Evolutionary conservation across 495 filamentous ascomycete genomes (phyloP), one percentile per base, ranked within the genome.

Genomic region (Parathielavia hyrcaniae): DNA sequence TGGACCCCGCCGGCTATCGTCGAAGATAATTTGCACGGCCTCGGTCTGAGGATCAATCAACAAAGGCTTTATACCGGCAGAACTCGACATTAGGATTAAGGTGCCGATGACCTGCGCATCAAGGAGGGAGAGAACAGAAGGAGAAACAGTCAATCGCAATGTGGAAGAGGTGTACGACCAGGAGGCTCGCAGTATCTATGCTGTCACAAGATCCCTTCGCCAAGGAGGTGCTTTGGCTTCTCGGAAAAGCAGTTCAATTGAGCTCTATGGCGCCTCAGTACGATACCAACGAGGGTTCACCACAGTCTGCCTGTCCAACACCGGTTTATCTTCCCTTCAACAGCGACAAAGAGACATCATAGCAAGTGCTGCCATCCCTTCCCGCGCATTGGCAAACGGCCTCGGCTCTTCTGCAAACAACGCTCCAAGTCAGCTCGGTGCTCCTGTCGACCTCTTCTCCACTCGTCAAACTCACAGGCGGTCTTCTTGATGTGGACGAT

Each of bases 11-110:
- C 56, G n/a, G 48, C 56, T 16, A 52, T 8, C 3, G 9, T 46
- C 0, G 56, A 58, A 20, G 48, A 58, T 58, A 48, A 58, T 12
- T 30, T 58, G 49, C 52, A 35, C 47, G 41, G 56, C 30, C 56
- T 52, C 14, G 56, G 40, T 16, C 26, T 58, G 32, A 58, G 56
- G 23, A 53, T 58, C 56, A 53, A 48, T 48, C 56, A 58, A 17
- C n/a, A n/a, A n/a, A n/a, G n/a, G 26, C 26, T 58, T 39, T 53
- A 53, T 13, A 58, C 55, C n/a, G 55, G 55, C 17, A 38, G 38
- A 47, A 44, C 22, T 26, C 56, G 40, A 12, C 56, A 58, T 46
- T 48, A 12, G 32, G 56, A 58, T 16, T 1, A 47, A 1, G 56
- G 14, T 19, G 47, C 30, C 30, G 56, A 58, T 41, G 38, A 45